Conservation (phyloP, 176 grass and related monocot species). For the Oryza longistaminata region DNA sequence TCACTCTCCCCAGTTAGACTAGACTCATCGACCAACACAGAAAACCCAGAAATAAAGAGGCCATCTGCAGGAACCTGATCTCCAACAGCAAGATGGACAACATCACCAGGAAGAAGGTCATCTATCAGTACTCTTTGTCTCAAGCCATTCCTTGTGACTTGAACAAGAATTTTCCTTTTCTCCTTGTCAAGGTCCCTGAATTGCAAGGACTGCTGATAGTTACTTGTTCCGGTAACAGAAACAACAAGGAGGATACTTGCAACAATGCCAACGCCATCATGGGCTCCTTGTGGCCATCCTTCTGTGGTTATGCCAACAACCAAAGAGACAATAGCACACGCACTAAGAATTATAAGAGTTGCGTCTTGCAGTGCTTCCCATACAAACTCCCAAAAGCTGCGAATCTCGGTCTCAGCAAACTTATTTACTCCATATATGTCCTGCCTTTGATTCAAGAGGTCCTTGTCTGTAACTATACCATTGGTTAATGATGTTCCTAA, state of each 20-base stretch:
- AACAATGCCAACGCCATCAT: slow-evolving; percentile 70
- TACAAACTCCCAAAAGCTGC: slow-evolving; percentile 66
- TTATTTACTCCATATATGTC: slow-evolving; percentile 64
- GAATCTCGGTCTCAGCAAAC: slow-evolving; percentile 47
- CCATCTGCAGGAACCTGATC: slow-evolving; percentile 80
- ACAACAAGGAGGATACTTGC: slow-evolving; percentile 68
- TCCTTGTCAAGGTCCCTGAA: slow-evolving; percentile 80
- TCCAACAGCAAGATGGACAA: slow-evolving; percentile 59
- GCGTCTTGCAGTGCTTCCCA: slow-evolving; percentile 60
- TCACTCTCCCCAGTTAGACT: slow-evolving; percentile 77
- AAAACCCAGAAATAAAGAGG: slow-evolving; percentile 60
- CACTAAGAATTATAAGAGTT: slow-evolving; percentile 60
- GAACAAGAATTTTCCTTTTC: slow-evolving; percentile 66
- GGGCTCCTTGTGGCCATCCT: slow-evolving; percentile 61
- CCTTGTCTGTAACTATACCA: slow-evolving; percentile 40
- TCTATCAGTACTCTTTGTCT: slow-evolving; percentile 62
- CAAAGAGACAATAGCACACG: slow-evolving; percentile 63
- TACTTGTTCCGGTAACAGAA: slow-evolving; percentile 60
- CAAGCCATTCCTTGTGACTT: slow-evolving; percentile 53
- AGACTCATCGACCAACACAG: slow-evolving; percentile 62
- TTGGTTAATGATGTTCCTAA: slow-evolving; percentile 46
- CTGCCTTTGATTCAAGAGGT: slow-evolving; percentile 40
- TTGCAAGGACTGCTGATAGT: slow-evolving; percentile 71
- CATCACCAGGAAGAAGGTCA: slow-evolving; percentile 66
- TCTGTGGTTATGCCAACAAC: slow-evolving; percentile 49